Evolutionary conservation across 169 alveolate species (phyloP).

Genomic region (Plasmodium vinckei): DNA sequence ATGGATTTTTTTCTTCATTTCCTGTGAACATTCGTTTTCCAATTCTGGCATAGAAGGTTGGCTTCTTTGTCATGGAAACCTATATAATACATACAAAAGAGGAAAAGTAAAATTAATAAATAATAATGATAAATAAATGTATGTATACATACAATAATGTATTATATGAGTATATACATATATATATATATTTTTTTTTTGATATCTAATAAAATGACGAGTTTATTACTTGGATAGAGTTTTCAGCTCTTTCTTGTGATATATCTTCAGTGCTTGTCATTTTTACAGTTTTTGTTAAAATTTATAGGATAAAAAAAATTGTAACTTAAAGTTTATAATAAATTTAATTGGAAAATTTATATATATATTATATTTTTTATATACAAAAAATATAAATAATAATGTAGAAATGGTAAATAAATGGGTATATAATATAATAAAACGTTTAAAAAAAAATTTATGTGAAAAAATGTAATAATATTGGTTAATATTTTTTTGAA

Average conservation of each 20-base stretch:
- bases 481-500: too few species aligned
- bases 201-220: background rate
- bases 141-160: background rate
- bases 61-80: conserved; percentile 81
- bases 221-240: conserved; percentile 67
- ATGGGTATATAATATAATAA: too few species aligned
- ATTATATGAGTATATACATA: background rate
- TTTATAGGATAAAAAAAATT: background rate
- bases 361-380: too few species aligned
- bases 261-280: conserved; percentile 73
- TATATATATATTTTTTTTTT: background rate
- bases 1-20: conserved; percentile 77
- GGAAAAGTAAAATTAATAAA: background rate
- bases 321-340: too few species aligned
- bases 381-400: too few species aligned
- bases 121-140: background rate
- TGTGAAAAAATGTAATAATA: too few species aligned
- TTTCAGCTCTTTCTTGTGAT: conserved; percentile 76
- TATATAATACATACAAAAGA: background rate
- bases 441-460: too few species aligned
- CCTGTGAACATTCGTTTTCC: conserved; percentile 82
- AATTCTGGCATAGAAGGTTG: conserved; percentile 81
- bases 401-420: too few species aligned
- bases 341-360: too few species aligned
- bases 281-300: conserved; percentile 4